A percentile compares a stretch with the other conserved stretches of the same genome.
Conservation (phyloP, 306 rosid species). For the Gillenia trifoliata region DNA sequence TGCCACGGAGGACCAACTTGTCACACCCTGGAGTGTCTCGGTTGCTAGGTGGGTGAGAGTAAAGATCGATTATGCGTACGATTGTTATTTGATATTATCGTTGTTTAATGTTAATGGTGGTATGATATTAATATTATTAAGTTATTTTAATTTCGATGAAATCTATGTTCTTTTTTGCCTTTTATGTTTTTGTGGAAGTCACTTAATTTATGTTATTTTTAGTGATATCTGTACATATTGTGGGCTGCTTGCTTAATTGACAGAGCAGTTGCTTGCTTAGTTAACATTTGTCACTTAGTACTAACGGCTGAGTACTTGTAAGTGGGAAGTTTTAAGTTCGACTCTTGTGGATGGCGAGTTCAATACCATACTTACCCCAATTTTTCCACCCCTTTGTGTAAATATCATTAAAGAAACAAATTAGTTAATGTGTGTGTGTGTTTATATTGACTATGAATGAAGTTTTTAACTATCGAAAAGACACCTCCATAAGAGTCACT, state of each 20-base stretch:
- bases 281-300: not conserved
- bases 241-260: not conserved
- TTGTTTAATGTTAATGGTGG: not conserved
- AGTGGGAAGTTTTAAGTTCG: too few species aligned
- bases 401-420: too few species aligned
- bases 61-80: not conserved
- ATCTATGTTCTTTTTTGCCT: not conserved
- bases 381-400: not conserved
- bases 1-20: conserved; percentile 67
- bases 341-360: not conserved
- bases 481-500: not conserved
- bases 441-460: not conserved
- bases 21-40: conserved; percentile 88
- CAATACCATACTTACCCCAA: too few species aligned
- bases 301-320: too few species aligned
- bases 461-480: not conserved
- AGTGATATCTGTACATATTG: not conserved
- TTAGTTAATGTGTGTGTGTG: not conserved
- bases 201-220: not conserved
- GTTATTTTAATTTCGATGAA: conserved; percentile 1
- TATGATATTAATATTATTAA: conserved; percentile 2
- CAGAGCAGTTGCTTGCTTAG: not conserved
- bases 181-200: not conserved
- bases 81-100: not conserved
- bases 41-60: conserved; percentile 76